Base-by-base conservation (phyloP, 2,329 filamentous ascomycete species). In the Xylariaceae sp. region DNA sequence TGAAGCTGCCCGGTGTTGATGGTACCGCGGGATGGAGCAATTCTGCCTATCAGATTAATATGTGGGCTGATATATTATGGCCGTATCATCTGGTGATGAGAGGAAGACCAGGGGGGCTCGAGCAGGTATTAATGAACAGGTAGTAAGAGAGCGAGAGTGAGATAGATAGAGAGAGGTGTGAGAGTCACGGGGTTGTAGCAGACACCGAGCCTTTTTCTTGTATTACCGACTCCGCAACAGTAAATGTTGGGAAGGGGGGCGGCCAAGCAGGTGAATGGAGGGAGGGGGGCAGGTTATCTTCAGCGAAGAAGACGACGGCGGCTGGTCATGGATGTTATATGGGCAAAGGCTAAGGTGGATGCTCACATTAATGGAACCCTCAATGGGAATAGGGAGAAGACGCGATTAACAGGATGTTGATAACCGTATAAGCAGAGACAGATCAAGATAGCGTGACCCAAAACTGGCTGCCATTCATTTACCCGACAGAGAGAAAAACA, bases 391-490 rank as follows among this genome's bases (percentile, higher is more conserved):
- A 23, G 30, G 34, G 23, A 17, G 49, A 17, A 23, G 30, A 51
- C 9, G 49, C 11, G 48, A 50, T 59, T 52, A 59, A 57, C n/a
- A 34, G 37, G 18, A n/a, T 35, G 49, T 51, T n/a, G 9, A 51
- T 39, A 18, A 35, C 45, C 49, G 48, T 39, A 55, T 10, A 52
- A 37, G 30, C 44, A 55, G 44, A 48, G 44, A 59, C 18, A 37
- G 35, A 51, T 51, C n/a, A 47, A 45, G 35, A 51, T 51, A 15
- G 47, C 51, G 53, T 45, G 55, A 52, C 53, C 56, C 23, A 15
- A 15, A 49, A 48, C 44, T 30, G 50, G 44, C 35, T 58, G 60
- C 53, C 41, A 49, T 60, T n/a, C 17, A 49, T 60, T 11, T 13
- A 55, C 37, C 44, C 37, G 44, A 51, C 37, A 44, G 44, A 41